Evolutionary conservation across 1,284 basidiomycete species (phyloP), one percentile per base, ranked within the genome.

Genomic region (Chondrostereum purpureum): DNA sequence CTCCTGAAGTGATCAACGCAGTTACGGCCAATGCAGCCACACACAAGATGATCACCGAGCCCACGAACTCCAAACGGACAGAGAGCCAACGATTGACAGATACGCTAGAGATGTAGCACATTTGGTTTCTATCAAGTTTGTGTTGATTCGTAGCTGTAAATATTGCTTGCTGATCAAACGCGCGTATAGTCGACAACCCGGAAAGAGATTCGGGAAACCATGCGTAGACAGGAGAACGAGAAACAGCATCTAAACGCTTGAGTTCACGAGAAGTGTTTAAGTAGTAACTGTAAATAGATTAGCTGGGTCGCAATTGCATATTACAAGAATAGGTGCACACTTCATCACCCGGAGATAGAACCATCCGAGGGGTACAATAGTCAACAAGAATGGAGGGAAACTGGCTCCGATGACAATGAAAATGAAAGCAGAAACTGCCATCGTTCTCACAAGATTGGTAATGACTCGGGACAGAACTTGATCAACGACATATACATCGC

Each of bases 401-500:
- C 82, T 88, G 41, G 75, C 64, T 0, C 83, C 81, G 47, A 95
- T 88, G 51, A 94, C 88, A 12, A 82, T 62, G 11, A 92, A 56
- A 50, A 95, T 93, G 44, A 87, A 91, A 11, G 81, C 54, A 63
- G 86, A 76, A 1, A 66, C 60, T 1, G 75, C 73, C 2, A 70
- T 53, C 0, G 80, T 93, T 31, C 88, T 74, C 53, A 80, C 72
- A 46, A 88, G 68, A 31, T 71, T 74, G 56, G 80, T 77, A 24
- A 93, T 81, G 36, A 93, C 83, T 39, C 84, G 75, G 17, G 81
- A 80, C 18, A 94, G 75, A 5, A 90, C 68, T 56, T 88, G 80
- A 59, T 97, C 94, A 20, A 96, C 81, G 34, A 95, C 92, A 58
- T 94, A 94, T 37, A 88, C 82, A 59, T 99, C 95, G 4, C 92